phyloP scores from a whole-genome alignment of 2,329 filamentous ascomycete genomes.

The Calonectria pteridis region DNA sequence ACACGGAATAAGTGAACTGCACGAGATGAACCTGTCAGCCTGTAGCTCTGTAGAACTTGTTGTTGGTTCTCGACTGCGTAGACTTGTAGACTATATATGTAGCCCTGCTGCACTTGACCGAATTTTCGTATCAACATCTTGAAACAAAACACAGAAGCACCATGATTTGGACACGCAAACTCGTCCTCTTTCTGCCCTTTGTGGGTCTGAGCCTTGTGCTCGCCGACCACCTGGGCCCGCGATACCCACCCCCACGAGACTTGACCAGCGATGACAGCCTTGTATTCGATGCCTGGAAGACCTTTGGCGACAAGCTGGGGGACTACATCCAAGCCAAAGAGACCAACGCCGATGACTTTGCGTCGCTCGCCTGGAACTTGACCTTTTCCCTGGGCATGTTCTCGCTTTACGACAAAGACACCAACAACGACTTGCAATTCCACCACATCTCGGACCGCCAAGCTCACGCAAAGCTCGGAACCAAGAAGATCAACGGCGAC shows the following conservation, averaged over 20 bases:
- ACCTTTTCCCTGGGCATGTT: constrained; percentile 32
- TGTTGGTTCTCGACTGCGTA: neutral
- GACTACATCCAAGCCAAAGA: neutral
- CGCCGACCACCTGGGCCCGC: constrained; percentile 21
- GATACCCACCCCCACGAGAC: constrained; percentile 25
- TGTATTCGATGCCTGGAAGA: constrained; percentile 11
- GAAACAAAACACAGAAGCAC: neutral
- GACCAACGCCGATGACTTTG: neutral
- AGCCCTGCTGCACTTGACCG: too few relatives aligned
- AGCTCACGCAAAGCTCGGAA: constrained; percentile 21
- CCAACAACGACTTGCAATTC: constrained; percentile 20
- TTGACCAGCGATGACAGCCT: constrained; percentile 21
- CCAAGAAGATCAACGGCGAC: constrained; percentile 50
- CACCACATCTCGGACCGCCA: constrained; percentile 24
- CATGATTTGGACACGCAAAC: neutral
- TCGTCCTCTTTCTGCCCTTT: neutral
- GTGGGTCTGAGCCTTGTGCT: neutral
- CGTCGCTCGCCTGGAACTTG: constrained; percentile 14
- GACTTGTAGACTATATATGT: constrained; percentile 3
- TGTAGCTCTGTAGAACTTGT: neutral
- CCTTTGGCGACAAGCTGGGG: neutral
- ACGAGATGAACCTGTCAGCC: neutral
- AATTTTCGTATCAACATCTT: neutral
- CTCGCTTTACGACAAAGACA: constrained; percentile 27
- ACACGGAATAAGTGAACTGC: neutral